phyloP scores from a whole-genome alignment of 2,329 filamentous ascomycete genomes.

The Mariannaea sp. region DNA sequence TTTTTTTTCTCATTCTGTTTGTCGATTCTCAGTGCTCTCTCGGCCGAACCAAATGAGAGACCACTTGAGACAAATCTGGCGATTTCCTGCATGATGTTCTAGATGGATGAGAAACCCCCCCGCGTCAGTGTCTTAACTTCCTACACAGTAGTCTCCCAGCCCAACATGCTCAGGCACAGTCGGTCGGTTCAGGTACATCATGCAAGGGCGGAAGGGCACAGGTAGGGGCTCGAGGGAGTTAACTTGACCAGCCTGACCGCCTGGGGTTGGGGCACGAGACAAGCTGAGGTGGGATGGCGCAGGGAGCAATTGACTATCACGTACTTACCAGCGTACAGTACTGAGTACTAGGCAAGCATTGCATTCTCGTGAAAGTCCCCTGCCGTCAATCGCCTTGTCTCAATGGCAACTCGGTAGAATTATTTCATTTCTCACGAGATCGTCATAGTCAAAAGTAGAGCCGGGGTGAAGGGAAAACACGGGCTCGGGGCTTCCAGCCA shows the following conservation, averaged over 20 bases:
- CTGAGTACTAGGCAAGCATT: too few species aligned
- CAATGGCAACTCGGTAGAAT: slow-evolving; percentile 1
- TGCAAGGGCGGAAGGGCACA: slow-evolving; percentile 31
- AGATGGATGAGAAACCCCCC: too few species aligned
- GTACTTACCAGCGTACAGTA: too few species aligned
- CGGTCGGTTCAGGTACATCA: slow-evolving; percentile 29
- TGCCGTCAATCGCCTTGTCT: slow-evolving; percentile 6
- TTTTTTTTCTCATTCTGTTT: background rate
- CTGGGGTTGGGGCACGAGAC: slow-evolving; percentile 5
- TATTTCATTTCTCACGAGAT: background rate
- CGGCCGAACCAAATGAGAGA: background rate
- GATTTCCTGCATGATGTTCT: background rate
- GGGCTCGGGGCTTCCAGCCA: background rate
- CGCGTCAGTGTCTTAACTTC: too few species aligned
- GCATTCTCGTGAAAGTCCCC: background rate
- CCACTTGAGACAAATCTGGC: background rate
- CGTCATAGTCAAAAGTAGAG: too few species aligned
- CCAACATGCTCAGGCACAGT: background rate
- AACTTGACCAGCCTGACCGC: slow-evolving; percentile 30
- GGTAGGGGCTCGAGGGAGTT: slow-evolving; percentile 1
- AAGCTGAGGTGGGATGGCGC: background rate
- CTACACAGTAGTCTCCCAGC: too few species aligned
- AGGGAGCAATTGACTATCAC: slow-evolving; percentile 8
- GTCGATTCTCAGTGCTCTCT: background rate
- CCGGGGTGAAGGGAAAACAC: too few species aligned